These are phyloP conservation scores for Polytrichum formosum DNA, from an alignment of 225 moss, liverwort and hornwort genomes.

Conservation along the genomic window DNA sequence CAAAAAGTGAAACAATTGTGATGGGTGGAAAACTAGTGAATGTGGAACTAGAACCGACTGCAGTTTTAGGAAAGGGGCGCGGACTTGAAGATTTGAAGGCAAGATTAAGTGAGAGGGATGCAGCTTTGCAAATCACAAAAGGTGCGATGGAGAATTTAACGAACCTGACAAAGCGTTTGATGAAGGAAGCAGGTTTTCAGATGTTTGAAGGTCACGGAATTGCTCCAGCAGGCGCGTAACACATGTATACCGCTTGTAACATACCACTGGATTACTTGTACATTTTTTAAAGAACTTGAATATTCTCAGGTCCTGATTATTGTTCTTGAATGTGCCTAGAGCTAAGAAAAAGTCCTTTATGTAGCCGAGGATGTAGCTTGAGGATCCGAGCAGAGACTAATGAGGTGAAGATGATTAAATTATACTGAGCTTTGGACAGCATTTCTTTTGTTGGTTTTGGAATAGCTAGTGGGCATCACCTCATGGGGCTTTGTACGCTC, in stretches of 20 bases:
- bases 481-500: too few species aligned
- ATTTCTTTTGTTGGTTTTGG: too few species aligned
- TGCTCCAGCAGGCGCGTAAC: slow-evolving; percentile 5
- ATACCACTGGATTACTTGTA: not conserved
- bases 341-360: too few species aligned
- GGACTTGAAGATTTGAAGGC: slow-evolving; percentile 18
- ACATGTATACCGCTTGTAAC: not conserved
- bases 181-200: slow-evolving; percentile 28
- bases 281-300: too few species aligned
- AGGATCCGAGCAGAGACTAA: too few species aligned
- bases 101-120: slow-evolving; percentile 29
- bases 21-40: not conserved
- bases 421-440: too few species aligned
- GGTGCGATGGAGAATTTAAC: slow-evolving; percentile 34
- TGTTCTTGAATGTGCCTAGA: too few species aligned
- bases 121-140: slow-evolving; percentile 34
- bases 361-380: too few species aligned
- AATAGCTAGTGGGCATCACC: too few species aligned
- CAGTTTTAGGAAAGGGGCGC: not conserved
- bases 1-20: not conserved
- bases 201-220: not conserved
- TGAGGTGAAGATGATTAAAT: too few species aligned
- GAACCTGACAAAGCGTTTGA: slow-evolving; percentile 33
- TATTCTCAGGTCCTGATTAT: too few species aligned
- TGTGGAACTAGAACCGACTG: not conserved